Evolutionary conservation across 2,329 filamentous ascomycete species (phyloP), one percentile per base, ranked within the genome.

Genomic region (Microcyclospora pomicola): DNA sequence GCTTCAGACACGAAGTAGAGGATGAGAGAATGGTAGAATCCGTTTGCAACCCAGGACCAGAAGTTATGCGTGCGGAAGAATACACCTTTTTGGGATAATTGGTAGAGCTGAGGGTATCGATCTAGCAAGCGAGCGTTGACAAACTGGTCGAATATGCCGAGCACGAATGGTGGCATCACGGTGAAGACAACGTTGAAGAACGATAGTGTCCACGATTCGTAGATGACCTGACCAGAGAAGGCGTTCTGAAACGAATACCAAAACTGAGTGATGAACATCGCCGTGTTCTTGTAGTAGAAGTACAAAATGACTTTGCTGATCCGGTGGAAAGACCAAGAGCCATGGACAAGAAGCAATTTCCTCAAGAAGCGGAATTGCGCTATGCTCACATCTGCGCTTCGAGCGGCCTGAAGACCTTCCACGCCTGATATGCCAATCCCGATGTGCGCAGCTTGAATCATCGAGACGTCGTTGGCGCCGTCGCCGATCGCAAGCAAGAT

Each of bases 101-200:
- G 78, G 62, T 98, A 98, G 13, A 98, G 73, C 59, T 98, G 92
- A 10, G 91, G 91, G 58, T 98, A 98, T 19, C 91, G 77, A 61
- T 98, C 91, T 10, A 98, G 71, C 15, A 98, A 69, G 15, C 91
- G 79, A 6, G 92, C 91, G 31, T 86, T 94, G 54, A 98, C 86
- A 63, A 92, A 96, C 58, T 98, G 92, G 59, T 98, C 92, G 47
- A 95, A 84, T 46, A 98, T 93, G 50, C 91, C 91, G 55, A 98
- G 80, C 1, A 85, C 88, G 42, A 98, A 80, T 1, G 91, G 91
- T 12, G 91, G 91, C 13, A 95, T 68, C 14, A 93, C 82, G 0
- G 91, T 98, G 66, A 93, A 98, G 59, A 98, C 82, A 59, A 98
- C 86, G 67, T 98, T 98, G 71, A 95, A 98, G 66, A 96, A 93